Conservation (phyloP, 352 stramenopile species). For the Lagenidium sp. region DNA sequence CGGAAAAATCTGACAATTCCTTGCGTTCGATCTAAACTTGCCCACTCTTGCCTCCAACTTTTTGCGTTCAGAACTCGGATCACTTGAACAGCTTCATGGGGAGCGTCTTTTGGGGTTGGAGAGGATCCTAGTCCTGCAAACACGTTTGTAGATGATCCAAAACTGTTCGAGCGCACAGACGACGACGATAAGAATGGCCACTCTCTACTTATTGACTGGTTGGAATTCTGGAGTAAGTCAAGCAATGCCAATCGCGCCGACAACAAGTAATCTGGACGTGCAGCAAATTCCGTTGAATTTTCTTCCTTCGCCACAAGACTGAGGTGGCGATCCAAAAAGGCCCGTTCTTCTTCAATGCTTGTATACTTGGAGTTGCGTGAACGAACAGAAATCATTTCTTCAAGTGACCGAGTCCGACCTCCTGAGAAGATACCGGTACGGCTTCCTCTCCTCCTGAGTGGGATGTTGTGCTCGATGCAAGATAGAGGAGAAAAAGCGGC, state of each 20-base stretch:
- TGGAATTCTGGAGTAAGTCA: slow-evolving; percentile 18
- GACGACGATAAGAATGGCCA: slow-evolving; percentile 18
- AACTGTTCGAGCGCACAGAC: slow-evolving; percentile 11
- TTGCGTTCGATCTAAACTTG: slow-evolving; percentile 27
- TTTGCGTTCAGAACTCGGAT: slow-evolving; percentile 23
- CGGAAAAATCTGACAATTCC: slow-evolving; percentile 35
- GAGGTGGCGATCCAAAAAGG: slow-evolving; percentile 32
- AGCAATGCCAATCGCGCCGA: slow-evolving; percentile 15
- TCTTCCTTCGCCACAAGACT: slow-evolving; percentile 6
- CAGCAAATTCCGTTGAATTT: not conserved
- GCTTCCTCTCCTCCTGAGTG: slow-evolving; percentile 4
- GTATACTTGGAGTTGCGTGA: slow-evolving; percentile 17
- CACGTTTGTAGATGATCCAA: slow-evolving; percentile 10
- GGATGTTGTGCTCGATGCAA: slow-evolving; percentile 21
- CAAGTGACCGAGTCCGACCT: slow-evolving; percentile 12
- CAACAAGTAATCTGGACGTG: slow-evolving; percentile 7
- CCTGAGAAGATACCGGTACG: slow-evolving; percentile 10
- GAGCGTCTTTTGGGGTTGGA: slow-evolving; percentile 7
- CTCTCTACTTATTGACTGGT: slow-evolving; percentile 11
- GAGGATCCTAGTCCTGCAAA: not conserved
- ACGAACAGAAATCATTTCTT: slow-evolving; percentile 27
- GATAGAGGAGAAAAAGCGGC: slow-evolving; percentile 27
- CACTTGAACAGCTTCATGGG: slow-evolving; percentile 23
- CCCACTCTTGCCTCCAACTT: slow-evolving; percentile 46
- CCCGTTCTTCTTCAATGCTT: slow-evolving; percentile 27